Percentiles rank a stretch among this genome's conserved stretches.
Conservation (phyloP, 1,139 yeast genomes). For the Pichia sp. region DNA sequence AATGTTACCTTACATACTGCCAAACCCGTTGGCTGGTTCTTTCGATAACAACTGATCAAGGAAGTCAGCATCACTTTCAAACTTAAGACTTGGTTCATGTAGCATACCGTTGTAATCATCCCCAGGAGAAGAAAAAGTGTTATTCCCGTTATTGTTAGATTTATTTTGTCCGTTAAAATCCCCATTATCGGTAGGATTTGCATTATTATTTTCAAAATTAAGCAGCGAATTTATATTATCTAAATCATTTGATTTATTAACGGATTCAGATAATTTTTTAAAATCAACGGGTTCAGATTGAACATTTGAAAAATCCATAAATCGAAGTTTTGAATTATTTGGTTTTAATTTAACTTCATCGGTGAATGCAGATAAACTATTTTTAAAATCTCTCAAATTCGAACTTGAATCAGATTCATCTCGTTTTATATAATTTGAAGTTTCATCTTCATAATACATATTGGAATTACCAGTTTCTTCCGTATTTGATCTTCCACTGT, state of each 20-base stretch:
- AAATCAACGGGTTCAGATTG: slow-evolving; percentile 13
- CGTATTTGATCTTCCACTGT: too few species aligned
- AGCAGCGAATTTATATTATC: slow-evolving; percentile 3
- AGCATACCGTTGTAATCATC: slow-evolving; percentile 5
- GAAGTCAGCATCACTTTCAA: slow-evolving; percentile 14
- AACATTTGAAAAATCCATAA: slow-evolving; percentile 14
- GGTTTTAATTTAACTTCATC: slow-evolving; percentile 3
- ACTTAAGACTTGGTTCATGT: slow-evolving; percentile 9
- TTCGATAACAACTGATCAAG: slow-evolving; percentile 12
- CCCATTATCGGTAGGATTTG: background rate
- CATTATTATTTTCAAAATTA: slow-evolving; percentile 1
- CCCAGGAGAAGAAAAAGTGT: background rate
- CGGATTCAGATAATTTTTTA: slow-evolving; percentile 10
- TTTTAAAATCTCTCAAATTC: slow-evolving; percentile 6
- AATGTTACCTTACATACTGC: background rate
- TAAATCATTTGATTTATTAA: background rate
- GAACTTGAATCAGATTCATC: too few species aligned
- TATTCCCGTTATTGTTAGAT: background rate
- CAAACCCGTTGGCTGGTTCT: slow-evolving; percentile 3
- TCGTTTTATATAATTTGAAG: too few species aligned
- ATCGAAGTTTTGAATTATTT: slow-evolving; percentile 10
- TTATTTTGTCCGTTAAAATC: background rate
- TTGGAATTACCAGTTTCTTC: too few species aligned
- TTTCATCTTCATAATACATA: background rate
- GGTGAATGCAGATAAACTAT: slow-evolving; percentile 11